Evolutionary conservation across 306 rosid genomes (phyloP).

Genomic region (Vigna angularis): DNA sequence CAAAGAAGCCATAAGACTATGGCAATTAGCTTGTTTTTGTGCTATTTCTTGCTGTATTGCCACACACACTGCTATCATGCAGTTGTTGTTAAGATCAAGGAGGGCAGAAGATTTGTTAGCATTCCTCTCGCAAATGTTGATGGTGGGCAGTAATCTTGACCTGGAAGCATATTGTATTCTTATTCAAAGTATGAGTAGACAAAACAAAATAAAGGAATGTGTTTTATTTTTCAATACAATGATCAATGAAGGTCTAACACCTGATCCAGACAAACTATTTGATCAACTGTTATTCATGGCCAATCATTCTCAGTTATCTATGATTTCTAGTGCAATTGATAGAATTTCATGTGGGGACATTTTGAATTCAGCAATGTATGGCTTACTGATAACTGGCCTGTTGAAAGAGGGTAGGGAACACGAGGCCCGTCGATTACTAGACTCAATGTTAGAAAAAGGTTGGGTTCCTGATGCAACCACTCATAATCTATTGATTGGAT

Average conservation of each 20-base stretch:
- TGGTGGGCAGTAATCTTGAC: slow-evolving; percentile 62
- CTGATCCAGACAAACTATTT: too few relatives aligned
- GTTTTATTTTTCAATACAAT: too few relatives aligned
- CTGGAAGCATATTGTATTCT: slow-evolving; percentile 71
- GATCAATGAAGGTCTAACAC: too few relatives aligned
- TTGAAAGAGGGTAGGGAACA: slow-evolving; percentile 78
- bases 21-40: slow-evolving; percentile 61
- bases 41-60: slow-evolving; percentile 57
- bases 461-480: slow-evolving; percentile 85
- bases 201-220: too few relatives aligned
- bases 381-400: too few relatives aligned
- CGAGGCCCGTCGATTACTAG: slow-evolving; percentile 66
- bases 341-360: too few relatives aligned
- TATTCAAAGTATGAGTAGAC: slow-evolving; percentile 61
- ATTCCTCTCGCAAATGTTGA: slow-evolving; percentile 67
- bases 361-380: too few relatives aligned
- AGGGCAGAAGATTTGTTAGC: slow-evolving; percentile 51
- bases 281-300: too few relatives aligned
- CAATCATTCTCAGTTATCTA: too few relatives aligned
- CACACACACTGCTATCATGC: slow-evolving; percentile 63
- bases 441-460: slow-evolving; percentile 84
- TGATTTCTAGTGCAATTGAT: too few relatives aligned
- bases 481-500: slow-evolving; percentile 81
- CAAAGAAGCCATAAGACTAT: slow-evolving; percentile 57
- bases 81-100: slow-evolving; percentile 54